A percentile compares a stretch with the other conserved stretches of the same genome.
Conservation (phyloP, 140 eudicot genomes). For the Ambrosia hybrid region DNA sequence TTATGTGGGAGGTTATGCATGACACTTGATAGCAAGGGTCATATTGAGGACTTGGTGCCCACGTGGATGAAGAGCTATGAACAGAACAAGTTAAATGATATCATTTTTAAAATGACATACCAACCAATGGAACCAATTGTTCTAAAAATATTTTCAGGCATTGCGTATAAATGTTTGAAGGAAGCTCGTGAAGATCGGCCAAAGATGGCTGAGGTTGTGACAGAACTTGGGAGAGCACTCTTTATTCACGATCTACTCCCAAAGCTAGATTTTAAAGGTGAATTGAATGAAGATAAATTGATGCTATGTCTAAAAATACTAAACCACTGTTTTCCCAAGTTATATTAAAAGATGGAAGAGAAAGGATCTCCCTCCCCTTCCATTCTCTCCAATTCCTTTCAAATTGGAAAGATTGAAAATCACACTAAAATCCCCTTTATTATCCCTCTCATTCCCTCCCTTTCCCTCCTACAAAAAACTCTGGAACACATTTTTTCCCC, state of each 20-base stretch:
- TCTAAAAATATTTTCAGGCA: constrained; percentile 9
- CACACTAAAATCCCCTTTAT: no score
- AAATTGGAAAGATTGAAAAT: no score
- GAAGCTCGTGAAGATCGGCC: constrained; percentile 22
- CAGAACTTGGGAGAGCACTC: constrained; percentile 24
- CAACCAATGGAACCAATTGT: neutral
- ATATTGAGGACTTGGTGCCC: neutral
- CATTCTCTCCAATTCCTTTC: no score
- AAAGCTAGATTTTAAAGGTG: neutral
- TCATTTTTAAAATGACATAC: no score
- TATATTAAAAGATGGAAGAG: neutral
- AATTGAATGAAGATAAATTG: neutral
- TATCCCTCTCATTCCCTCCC: no score
- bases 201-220: constrained; percentile 20
- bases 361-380: neutral
- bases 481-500: no score
- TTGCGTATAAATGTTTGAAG: constrained; percentile 21
- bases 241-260: neutral
- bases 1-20: neutral
- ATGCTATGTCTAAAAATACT: neutral
- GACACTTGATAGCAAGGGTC: neutral
- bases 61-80: neutral
- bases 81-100: no score
- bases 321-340: no score
- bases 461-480: no score